These are phyloP conservation scores for Aspergillus sp. DNA, from an alignment of 2,329 filamentous ascomycete genomes.

Conservation along the genomic window DNA sequence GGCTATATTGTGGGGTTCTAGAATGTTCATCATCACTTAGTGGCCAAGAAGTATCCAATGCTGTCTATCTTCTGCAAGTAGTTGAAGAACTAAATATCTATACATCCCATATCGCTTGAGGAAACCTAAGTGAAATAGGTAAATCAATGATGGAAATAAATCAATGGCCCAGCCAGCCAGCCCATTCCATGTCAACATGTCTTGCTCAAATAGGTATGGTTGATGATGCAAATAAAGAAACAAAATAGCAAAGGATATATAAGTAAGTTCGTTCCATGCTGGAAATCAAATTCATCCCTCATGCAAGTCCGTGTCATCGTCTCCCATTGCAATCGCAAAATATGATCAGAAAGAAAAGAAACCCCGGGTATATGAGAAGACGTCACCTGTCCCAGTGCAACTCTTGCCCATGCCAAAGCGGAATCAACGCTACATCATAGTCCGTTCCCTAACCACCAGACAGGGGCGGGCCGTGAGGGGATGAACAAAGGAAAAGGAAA, in stretches of 20 bases:
- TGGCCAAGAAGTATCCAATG: not conserved
- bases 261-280: not conserved
- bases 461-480: no score
- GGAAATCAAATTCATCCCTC: no score
- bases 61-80: not conserved
- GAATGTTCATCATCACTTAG: not conserved
- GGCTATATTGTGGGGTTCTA: not conserved
- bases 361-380: no score
- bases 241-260: not conserved
- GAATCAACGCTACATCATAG: not conserved
- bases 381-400: not conserved
- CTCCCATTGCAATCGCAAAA: not conserved
- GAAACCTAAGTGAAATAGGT: not conserved
- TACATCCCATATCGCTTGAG: not conserved
- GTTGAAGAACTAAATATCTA: not conserved
- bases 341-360: slow-evolving; percentile 8
- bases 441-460: not conserved
- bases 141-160: not conserved
- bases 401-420: not conserved
- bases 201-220: not conserved
- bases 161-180: no score
- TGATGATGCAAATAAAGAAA: not conserved
- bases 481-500: no score
- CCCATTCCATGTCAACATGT: not conserved
- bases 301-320: slow-evolving; percentile 8